Percentiles rank a stretch among this genome's conserved stretches.
Conservation (phyloP, 2,329 filamentous ascomycete species). For the Colletotrichum zoysiae region DNA sequence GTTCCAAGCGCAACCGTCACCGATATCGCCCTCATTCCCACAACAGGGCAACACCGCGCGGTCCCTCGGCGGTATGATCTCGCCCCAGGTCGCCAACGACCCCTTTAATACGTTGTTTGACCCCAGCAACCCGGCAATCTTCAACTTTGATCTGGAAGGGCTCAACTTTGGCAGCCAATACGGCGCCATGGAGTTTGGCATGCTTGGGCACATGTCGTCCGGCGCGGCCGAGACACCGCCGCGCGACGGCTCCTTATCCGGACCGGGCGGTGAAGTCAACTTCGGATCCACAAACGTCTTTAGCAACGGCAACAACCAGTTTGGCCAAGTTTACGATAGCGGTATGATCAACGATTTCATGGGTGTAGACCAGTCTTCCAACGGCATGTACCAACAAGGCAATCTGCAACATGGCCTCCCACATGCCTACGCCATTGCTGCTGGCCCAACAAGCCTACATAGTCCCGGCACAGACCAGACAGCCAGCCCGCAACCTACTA, state of each 20-base stretch:
- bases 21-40: slow-evolving; percentile 80
- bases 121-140: slow-evolving; percentile 89
- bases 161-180: slow-evolving; percentile 97
- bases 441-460: slow-evolving; percentile 71
- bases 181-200: slow-evolving; percentile 93
- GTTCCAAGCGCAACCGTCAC: slow-evolving; percentile 77
- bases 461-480: slow-evolving; percentile 75
- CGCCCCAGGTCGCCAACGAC: slow-evolving; percentile 64
- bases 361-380: slow-evolving; percentile 63
- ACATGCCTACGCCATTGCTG: slow-evolving; percentile 74
- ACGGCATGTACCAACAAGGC: slow-evolving; percentile 65
- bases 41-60: slow-evolving; percentile 53
- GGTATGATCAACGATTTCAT: slow-evolving; percentile 66
- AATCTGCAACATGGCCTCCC: slow-evolving; percentile 73
- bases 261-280: slow-evolving; percentile 52
- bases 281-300: slow-evolving; percentile 63
- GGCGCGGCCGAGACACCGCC: slow-evolving; percentile 84
- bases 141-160: slow-evolving; percentile 95
- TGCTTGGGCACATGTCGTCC: slow-evolving; percentile 96
- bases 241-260: slow-evolving; percentile 68
- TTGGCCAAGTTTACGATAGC: slow-evolving; percentile 63
- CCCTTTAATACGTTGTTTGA: slow-evolving; percentile 79
- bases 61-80: slow-evolving; percentile 59
- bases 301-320: slow-evolving; percentile 64
- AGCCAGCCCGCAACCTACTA: slow-evolving; percentile 69